Conservation (phyloP, 1,284 basidiomycete species). For the Singerocomus inundabilis region DNA sequence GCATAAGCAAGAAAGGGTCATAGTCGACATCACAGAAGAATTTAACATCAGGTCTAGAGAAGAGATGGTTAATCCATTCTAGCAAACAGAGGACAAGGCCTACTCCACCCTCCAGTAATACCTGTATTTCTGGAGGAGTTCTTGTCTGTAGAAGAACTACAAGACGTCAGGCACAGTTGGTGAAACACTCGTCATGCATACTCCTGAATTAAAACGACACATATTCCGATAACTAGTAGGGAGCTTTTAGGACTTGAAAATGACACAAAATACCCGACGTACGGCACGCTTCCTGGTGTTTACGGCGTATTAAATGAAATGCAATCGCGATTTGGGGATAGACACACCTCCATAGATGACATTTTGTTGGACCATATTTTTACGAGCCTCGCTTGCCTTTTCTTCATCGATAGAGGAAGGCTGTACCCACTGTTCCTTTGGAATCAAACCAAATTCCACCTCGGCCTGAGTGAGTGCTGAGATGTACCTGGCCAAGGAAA, state of each 20-base stretch:
- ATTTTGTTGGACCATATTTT: conserved; percentile 73
- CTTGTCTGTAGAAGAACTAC: conserved; percentile 85
- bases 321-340: background rate
- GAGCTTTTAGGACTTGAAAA: conserved; percentile 8
- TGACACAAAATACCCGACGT: conserved; percentile 28
- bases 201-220: conserved; percentile 94
- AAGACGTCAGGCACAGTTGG: conserved; percentile 3
- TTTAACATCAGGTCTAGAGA: conserved; percentile 71
- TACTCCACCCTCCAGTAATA: conserved; percentile 91
- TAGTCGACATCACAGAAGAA: conserved; percentile 86
- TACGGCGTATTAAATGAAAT: background rate
- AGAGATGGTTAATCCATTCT: background rate
- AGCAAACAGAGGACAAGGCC: conserved; percentile 18
- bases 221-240: conserved; percentile 73
- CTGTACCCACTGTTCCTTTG: conserved; percentile 81
- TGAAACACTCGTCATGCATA: conserved; percentile 38
- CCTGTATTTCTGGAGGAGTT: conserved; percentile 75
- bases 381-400: conserved; percentile 69
- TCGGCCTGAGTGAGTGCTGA: conserved; percentile 62
- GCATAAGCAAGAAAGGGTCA: conserved; percentile 89
- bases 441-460: conserved; percentile 82
- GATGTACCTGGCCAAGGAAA: conserved; percentile 50
- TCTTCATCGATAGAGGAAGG: conserved; percentile 82
- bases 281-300: conserved; percentile 63
- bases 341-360: conserved; percentile 83